Base-by-base conservation (phyloP, 2,329 filamentous ascomycete genomes). In the Colletotrichum euphorbiae region DNA sequence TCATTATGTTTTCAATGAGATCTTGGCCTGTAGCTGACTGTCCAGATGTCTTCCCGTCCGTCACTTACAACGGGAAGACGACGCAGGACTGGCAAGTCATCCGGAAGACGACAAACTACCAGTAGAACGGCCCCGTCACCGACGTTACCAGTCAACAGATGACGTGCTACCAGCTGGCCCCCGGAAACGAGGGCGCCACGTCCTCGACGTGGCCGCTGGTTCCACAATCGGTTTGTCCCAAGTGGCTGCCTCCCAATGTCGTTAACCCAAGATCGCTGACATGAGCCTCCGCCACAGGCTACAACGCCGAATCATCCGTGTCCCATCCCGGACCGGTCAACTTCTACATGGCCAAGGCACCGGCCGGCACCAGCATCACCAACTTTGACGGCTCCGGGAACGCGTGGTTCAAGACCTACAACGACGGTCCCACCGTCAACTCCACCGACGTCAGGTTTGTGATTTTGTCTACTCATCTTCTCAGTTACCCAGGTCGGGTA, bases 41-140 rank as follows among this genome's bases (percentile, higher is more conserved):
- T n/a, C 31, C 48, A 82, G 81, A 83, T 67, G 79, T 77, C 50
- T 82, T 83, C 73, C 80, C 80, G 9, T 78, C 77, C 57, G 75
- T 81, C n/a, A 73, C 76, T 43, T 76, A 77, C 7, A 72, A 73
- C 43, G 73, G 77, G 42, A 70, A 67, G 21, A 72, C 73, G 54
- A 78, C 78, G 0, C 70, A 60, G 50, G 81, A 84, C 73, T 85
- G 84, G 84, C 78, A 80, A 52, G 78, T 80, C 46, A 80, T 85
- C 51, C 78, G 83, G 24, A 81, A 81, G 71, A 84, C 83, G 9
- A 79, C 81, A 54, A 85, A 85, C 75, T 85, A 78, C 74, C 82
- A 86, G 73, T 79, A 75, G 74, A 85, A 85, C 70, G 80, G 79
- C 1, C 82, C 82, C 67, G 83, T 86, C 40, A 82, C 82, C 3